phyloP scores from a whole-genome alignment of 345 rosid species.

The Pseudoturritis turrita region DNA sequence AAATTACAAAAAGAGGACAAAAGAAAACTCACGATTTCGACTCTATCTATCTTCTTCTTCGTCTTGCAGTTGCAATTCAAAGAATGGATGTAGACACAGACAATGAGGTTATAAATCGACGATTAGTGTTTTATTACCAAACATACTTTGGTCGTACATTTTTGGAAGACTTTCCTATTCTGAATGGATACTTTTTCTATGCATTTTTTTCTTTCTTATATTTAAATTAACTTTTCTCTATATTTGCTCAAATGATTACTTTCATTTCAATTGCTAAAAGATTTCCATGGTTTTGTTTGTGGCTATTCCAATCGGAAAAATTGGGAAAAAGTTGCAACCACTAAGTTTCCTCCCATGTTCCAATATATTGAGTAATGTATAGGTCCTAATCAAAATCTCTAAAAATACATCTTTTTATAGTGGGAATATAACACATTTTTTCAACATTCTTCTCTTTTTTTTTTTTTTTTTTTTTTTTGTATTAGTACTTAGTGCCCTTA shows the following conservation, averaged over 20 bases:
- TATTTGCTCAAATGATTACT: background rate
- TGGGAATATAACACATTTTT: background rate
- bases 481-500: no score
- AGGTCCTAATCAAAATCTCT: no score
- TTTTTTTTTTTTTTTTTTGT: no score
- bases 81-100: background rate
- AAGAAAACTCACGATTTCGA: background rate
- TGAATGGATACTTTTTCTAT: background rate
- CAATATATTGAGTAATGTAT: no score
- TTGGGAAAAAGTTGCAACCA: background rate
- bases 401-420: background rate
- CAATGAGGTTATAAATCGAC: background rate
- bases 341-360: background rate
- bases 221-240: background rate
- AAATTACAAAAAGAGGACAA: background rate
- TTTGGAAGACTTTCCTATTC: background rate
- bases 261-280: background rate
- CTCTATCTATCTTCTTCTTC: background rate
- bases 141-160: slow-evolving; percentile 8
- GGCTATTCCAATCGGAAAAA: no score
- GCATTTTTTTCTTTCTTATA: background rate
- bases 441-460: background rate
- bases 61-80: background rate
- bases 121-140: slow-evolving; percentile 4
- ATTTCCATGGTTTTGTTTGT: no score